Conservation (phyloP, 1,284 basidiomycete species). For the Trichosporon sp. region DNA sequence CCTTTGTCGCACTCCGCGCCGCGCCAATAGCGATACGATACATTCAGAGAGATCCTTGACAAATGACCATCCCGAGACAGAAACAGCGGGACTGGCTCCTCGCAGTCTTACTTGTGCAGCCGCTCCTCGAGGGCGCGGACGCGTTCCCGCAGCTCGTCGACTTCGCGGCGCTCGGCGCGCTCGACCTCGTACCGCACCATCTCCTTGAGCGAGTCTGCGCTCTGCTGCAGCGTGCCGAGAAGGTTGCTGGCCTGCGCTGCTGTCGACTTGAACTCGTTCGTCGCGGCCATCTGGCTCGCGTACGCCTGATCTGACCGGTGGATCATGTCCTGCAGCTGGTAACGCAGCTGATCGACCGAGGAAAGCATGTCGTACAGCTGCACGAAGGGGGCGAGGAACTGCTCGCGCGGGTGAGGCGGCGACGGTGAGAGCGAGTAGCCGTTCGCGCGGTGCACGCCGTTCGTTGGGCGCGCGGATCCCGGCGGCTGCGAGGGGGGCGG, state of each 20-base stretch:
- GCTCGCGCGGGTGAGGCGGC: conserved; percentile 22
- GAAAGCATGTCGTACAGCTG: conserved; percentile 38
- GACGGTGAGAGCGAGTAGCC: conserved; percentile 21
- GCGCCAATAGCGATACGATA: conserved; percentile 2
- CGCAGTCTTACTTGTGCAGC: neutral
- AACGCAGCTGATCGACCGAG: conserved; percentile 29
- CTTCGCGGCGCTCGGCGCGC: conserved; percentile 22
- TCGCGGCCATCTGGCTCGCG: conserved; percentile 24
- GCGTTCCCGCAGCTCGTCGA: conserved; percentile 19
- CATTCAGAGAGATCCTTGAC: neutral
- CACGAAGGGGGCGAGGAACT: conserved; percentile 31
- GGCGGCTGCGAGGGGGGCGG: neutral
- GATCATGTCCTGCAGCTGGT: conserved; percentile 31
- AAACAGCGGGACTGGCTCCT: neutral
- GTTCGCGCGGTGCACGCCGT: conserved; percentile 14
- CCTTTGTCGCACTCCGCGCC: too few species aligned
- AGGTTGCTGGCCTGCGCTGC: conserved; percentile 30
- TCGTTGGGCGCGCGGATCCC: conserved; percentile 6
- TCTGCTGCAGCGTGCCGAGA: conserved; percentile 33
- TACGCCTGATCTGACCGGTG: conserved; percentile 32
- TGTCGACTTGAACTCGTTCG: conserved; percentile 39
- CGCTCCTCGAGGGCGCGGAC: conserved; percentile 18
- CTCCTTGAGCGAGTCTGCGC: conserved; percentile 41
- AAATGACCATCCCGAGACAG: neutral
- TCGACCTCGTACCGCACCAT: conserved; percentile 45